Base-by-base conservation (phyloP, 805 yeast species). In the Teunomyces gatunensis region DNA sequence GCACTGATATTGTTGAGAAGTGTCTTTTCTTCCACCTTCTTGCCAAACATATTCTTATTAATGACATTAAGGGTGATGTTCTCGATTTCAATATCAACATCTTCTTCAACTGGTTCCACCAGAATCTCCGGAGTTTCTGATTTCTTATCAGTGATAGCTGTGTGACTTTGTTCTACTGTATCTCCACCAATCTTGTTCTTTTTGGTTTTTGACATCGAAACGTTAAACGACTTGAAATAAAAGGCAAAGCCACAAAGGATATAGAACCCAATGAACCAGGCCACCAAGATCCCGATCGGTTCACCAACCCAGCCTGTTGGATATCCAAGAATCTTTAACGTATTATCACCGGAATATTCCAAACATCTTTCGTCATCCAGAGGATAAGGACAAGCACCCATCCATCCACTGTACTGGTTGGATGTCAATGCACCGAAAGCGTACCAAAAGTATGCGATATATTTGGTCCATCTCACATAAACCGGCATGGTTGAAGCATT, bases 251-350 rank as follows among this genome's bases (percentile, higher is more conserved):
- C 77, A 0, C 87, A 77, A 6, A 74, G 53, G 0, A 74, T 3
- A 52, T 78, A 78, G 51, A 79, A 79, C 0, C 83, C 86, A 15
- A 84, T 50, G 5, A 73, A 67, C 81, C 85, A 85, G 2, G 80
- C 81, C 1, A 85, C 56, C 32, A 80, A 61, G 6, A 82, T 80
- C 27, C 82, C 75, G 9, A 84, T 68, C 0, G 96, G 95, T 6
- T 81, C 76, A 0, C 77, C 75, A 6, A 74, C 67, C 95, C 96
- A 89, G 53, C 79, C 65, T 30, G 64, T 55, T 18, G 84, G 80
- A 48, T 78, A 85, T 0, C 95, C 96, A 39, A 85, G 67, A 10
- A 74, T 64, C 0, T 67, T 54, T 12, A 89, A 58, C 37, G 84
- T 79, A 49, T 77, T 76, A 6, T 62, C 56, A 5, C 92, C 92